Evolutionary conservation across 2,329 filamentous ascomycete genomes (phyloP).

Genomic region (Davidsoniella eucalypti): DNA sequence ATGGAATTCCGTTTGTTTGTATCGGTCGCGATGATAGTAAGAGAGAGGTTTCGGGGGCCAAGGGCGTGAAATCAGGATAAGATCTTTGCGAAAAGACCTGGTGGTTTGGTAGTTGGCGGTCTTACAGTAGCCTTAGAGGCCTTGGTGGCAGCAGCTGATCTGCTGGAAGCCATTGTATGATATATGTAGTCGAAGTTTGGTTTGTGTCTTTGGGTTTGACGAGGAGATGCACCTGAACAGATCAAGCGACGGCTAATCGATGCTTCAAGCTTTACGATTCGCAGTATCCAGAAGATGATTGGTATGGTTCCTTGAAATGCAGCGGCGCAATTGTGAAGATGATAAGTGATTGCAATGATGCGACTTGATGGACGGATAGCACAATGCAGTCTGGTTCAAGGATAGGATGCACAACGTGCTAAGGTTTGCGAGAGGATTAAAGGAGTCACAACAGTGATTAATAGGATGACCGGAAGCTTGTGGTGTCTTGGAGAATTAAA

Average conservation of each 20-base stretch:
- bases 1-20: not conserved
- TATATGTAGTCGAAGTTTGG: not conserved
- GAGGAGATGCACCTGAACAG: not conserved
- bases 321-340: not conserved
- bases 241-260: not conserved
- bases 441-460: not conserved
- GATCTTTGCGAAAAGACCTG: not conserved
- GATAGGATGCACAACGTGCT: not conserved
- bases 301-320: not conserved
- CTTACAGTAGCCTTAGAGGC: constrained; percentile 14
- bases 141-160: constrained; percentile 13
- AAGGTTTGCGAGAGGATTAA: not conserved
- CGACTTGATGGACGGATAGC: not conserved
- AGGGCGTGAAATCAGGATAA: no score
- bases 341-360: not conserved
- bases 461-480: not conserved
- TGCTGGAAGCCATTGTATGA: constrained; percentile 8
- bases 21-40: not conserved
- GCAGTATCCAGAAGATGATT: not conserved
- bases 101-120: not conserved
- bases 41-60: not conserved
- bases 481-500: not conserved
- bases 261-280: not conserved
- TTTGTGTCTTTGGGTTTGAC: not conserved
- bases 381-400: not conserved